Percentiles rank a stretch among this genome's conserved stretches.
Evolutionary conservation across 768 basidiomycete species (phyloP).

Genomic region (Lactifluus hygrophoroides): DNA sequence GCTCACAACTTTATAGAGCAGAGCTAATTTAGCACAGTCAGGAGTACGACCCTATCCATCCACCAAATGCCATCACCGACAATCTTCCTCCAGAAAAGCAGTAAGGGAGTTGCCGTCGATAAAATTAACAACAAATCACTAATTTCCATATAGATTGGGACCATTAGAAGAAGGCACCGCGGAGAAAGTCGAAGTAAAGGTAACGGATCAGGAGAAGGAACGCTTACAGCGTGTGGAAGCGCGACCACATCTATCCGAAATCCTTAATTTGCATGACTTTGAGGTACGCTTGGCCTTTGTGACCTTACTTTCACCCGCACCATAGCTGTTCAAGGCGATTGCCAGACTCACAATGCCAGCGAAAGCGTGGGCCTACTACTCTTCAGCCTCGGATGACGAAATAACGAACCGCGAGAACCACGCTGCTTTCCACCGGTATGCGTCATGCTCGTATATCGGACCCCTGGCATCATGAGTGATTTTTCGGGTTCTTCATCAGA

Average conservation of each 20-base stretch:
- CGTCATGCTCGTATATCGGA: not conserved
- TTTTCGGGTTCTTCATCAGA: constrained; percentile 10
- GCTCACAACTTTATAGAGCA: not conserved
- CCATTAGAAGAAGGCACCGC: constrained; percentile 61
- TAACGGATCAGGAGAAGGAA: constrained; percentile 64
- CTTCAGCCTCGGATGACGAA: constrained; percentile 94
- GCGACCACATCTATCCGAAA: constrained; percentile 66
- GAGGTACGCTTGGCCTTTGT: constrained; percentile 44
- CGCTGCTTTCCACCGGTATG: constrained; percentile 78
- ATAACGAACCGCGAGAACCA: constrained; percentile 87
- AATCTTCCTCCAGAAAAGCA: constrained; percentile 82
- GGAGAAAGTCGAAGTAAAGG: constrained; percentile 48
- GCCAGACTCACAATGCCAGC: constrained; percentile 74
- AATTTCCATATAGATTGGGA: constrained; percentile 43
- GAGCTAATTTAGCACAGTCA: constrained; percentile 17
- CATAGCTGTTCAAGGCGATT: constrained; percentile 48
- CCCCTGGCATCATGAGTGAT: no score
- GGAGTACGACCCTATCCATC: constrained; percentile 87
- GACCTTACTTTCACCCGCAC: not conserved
- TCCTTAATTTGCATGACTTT: constrained; percentile 90
- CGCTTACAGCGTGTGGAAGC: constrained; percentile 52
- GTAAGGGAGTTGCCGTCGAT: constrained; percentile 17
- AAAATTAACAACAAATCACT: not conserved
- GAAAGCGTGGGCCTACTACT: constrained; percentile 95
- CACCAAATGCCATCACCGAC: constrained; percentile 68